A percentile compares a stretch with the other conserved stretches of the same genome.
These are phyloP conservation scores for Corymbia calophylla DNA, from an alignment of 441 rosid species.

Conservation along the genomic window DNA sequence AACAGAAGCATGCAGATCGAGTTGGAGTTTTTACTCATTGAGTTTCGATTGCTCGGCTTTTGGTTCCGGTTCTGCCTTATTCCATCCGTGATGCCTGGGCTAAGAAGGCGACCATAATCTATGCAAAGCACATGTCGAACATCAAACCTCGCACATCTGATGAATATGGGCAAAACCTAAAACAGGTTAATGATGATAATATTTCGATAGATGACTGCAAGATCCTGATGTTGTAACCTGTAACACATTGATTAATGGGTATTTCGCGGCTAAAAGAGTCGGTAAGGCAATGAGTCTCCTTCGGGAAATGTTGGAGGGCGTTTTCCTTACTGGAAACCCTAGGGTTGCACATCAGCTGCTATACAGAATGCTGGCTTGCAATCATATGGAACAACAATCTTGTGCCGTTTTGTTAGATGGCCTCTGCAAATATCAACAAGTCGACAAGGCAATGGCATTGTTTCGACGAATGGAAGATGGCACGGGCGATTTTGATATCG, in stretches of 20 bases:
- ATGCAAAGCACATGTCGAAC: not conserved
- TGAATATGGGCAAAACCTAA: not conserved
- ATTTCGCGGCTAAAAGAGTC: not conserved
- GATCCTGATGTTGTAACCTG: not conserved
- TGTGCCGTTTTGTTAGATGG: not conserved
- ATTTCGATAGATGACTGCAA: not conserved
- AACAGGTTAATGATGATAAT: not conserved
- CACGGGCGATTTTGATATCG: accelerated
- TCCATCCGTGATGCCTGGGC: not conserved
- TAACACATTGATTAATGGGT: not conserved
- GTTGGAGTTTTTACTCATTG: not conserved
- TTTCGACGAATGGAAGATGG: not conserved
- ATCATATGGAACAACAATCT: not conserved
- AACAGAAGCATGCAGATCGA: not conserved
- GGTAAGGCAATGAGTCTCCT: not conserved
- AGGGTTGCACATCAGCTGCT: not conserved
- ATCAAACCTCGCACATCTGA: not conserved
- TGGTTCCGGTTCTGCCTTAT: not conserved
- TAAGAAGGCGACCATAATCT: not conserved
- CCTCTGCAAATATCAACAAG: not conserved
- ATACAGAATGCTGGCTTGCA: not conserved
- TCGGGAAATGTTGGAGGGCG: not conserved
- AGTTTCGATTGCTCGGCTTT: not conserved
- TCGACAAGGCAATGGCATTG: not conserved
- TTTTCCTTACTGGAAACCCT: not conserved